phyloP scores from a whole-genome alignment of 2,329 filamentous ascomycete genomes.

The Fusarium euwallaceae region DNA sequence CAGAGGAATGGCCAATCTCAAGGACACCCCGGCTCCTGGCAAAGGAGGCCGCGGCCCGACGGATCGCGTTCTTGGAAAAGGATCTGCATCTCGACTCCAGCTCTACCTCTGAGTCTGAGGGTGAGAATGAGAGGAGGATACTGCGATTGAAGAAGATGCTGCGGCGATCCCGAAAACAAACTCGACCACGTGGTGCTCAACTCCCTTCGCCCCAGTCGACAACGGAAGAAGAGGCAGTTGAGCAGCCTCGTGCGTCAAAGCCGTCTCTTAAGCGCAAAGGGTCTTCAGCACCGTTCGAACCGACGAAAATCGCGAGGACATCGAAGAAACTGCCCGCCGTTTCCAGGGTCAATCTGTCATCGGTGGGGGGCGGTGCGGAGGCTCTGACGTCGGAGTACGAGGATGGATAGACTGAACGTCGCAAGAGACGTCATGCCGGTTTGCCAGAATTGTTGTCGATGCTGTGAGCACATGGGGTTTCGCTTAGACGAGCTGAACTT shows the following conservation, averaged over 20 bases:
- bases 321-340: neutral
- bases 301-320: neutral
- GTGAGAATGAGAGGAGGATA: neutral
- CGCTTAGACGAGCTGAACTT: neutral
- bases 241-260: neutral
- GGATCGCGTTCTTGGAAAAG: neutral
- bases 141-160: neutral
- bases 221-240: neutral
- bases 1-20: constrained; percentile 4
- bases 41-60: neutral
- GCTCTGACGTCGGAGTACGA: neutral
- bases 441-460: neutral
- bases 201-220: neutral
- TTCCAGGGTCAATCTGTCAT: too few relatives aligned
- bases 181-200: neutral
- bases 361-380: neutral
- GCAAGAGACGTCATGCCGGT: neutral
- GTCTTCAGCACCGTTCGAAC: too few relatives aligned
- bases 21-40: neutral
- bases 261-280: neutral
- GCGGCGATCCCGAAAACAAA: neutral
- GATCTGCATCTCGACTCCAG: neutral
- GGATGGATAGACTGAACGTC: neutral
- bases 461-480: neutral
- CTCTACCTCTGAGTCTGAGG: neutral